Evolutionary conservation across 805 yeast genomes (phyloP).

Genomic region (Cyberlindnera bimundalis): DNA sequence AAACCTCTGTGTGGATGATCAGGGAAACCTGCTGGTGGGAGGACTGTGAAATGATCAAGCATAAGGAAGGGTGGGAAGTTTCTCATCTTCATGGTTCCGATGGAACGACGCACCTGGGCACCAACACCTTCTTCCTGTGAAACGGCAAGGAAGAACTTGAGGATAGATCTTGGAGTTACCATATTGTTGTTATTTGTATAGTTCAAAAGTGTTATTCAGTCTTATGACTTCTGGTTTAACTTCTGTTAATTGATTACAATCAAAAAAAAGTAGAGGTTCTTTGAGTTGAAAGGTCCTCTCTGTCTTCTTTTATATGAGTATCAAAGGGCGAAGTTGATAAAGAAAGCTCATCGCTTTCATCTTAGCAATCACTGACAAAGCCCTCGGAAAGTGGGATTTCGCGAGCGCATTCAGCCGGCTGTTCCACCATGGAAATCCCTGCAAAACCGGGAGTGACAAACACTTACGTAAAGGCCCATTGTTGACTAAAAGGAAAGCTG

Average conservation of each 20-base stretch:
- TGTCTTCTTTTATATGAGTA: not conserved
- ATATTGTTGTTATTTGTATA: slow-evolving; percentile 11
- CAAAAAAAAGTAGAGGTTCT: too few relatives aligned
- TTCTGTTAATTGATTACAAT: too few relatives aligned
- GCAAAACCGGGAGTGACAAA: slow-evolving; percentile 6
- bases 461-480: slow-evolving; percentile 6
- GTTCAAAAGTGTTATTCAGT: not conserved
- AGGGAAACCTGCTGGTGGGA: slow-evolving; percentile 71
- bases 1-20: slow-evolving; percentile 84
- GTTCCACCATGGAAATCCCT: slow-evolving; percentile 1
- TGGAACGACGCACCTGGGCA: slow-evolving; percentile 78
- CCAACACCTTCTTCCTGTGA: slow-evolving; percentile 87
- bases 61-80: slow-evolving; percentile 79
- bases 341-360: not conserved
- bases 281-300: not conserved
- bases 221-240: too few relatives aligned
- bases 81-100: slow-evolving; percentile 64
- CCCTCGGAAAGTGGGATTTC: too few relatives aligned
- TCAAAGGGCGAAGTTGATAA: too few relatives aligned
- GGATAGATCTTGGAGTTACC: slow-evolving; percentile 41
- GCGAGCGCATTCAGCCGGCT: not conserved
- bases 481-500: too few relatives aligned
- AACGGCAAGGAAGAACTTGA: slow-evolving; percentile 51
- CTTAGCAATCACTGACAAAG: slow-evolving; percentile 6
- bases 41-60: slow-evolving; percentile 72